phyloP scores from a whole-genome alignment of 345 rosid species.

The Brassica nigra region DNA sequence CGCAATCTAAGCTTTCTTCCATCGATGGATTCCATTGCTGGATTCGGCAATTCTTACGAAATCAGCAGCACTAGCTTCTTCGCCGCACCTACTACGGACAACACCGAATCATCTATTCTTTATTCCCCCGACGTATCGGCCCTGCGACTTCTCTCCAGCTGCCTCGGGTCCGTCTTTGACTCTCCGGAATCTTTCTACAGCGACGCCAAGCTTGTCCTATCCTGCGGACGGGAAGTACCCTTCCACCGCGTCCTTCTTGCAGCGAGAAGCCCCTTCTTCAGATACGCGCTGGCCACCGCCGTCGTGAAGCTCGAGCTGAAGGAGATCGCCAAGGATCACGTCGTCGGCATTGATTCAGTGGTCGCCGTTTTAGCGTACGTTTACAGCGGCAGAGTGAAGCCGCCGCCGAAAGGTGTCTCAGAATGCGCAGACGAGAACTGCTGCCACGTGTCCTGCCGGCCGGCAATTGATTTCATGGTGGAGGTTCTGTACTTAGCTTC shows the following conservation, averaged over 20 bases:
- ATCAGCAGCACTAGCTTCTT: neutral
- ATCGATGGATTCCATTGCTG: neutral
- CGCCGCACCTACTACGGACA: neutral
- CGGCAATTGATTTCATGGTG: constrained; percentile 64
- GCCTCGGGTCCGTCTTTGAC: neutral
- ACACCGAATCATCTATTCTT: neutral
- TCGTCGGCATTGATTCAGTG: constrained; percentile 59
- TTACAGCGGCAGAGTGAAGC: constrained; percentile 67
- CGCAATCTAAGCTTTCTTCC: neutral
- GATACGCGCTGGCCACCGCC: constrained; percentile 41
- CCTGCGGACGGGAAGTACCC: neutral
- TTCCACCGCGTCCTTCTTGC: constrained; percentile 46
- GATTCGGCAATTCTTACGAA: neutral
- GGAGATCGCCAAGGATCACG: constrained; percentile 60
- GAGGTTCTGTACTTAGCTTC: constrained; percentile 73
- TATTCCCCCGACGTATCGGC: neutral
- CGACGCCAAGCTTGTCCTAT: neutral
- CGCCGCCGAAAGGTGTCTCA: constrained; percentile 54
- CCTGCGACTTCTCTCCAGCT: neutral
- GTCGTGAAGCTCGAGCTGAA: constrained; percentile 52
- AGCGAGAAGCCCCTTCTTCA: constrained; percentile 65
- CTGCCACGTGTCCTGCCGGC: constrained; percentile 70
- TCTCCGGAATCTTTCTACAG: neutral
- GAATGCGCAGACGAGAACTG: constrained; percentile 75
- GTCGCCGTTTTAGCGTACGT: constrained; percentile 62